A percentile compares a stretch with the other conserved stretches of the same genome.
Evolutionary conservation across 306 rosid species (phyloP).

Genomic region (Dalbergia oliveri): DNA sequence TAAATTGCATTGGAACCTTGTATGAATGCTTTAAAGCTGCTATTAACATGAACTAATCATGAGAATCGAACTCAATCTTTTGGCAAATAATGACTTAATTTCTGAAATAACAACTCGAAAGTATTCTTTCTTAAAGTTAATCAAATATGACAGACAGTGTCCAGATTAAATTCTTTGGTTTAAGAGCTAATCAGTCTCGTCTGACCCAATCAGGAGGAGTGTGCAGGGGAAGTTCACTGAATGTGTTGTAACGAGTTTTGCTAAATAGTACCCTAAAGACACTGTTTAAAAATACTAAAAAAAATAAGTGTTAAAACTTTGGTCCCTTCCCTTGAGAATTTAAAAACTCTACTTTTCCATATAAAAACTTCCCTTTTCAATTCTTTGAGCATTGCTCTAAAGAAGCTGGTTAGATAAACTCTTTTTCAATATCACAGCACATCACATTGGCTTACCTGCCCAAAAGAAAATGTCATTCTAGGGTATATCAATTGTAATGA

Average conservation of each 20-base stretch:
- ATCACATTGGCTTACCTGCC: slow-evolving; percentile 17
- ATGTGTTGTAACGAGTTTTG: background rate
- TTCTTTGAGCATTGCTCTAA: no score
- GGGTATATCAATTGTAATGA: background rate
- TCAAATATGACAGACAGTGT: background rate
- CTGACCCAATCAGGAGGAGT: slow-evolving; percentile 28
- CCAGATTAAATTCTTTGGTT: slow-evolving; percentile 9
- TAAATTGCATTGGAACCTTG: slow-evolving; percentile 46
- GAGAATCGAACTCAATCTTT: slow-evolving; percentile 40
- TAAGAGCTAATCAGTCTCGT: slow-evolving; percentile 20
- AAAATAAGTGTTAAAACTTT: no score
- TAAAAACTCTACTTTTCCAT: no score
- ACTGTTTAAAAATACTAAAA: no score
- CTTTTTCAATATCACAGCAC: background rate
- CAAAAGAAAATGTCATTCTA: background rate
- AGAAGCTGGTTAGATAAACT: no score
- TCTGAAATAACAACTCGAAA: slow-evolving; percentile 15
- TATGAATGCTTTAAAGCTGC: slow-evolving; percentile 41
- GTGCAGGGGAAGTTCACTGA: slow-evolving; percentile 40
- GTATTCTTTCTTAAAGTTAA: slow-evolving; percentile 27
- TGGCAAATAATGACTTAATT: background rate
- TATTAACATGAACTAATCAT: slow-evolving; percentile 56
- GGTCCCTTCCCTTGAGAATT: no score
- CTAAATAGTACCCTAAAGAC: no score
- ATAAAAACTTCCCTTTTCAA: no score